phyloP scores from a whole-genome alignment of 164 flowering plant species.

The Stephania japonica region DNA sequence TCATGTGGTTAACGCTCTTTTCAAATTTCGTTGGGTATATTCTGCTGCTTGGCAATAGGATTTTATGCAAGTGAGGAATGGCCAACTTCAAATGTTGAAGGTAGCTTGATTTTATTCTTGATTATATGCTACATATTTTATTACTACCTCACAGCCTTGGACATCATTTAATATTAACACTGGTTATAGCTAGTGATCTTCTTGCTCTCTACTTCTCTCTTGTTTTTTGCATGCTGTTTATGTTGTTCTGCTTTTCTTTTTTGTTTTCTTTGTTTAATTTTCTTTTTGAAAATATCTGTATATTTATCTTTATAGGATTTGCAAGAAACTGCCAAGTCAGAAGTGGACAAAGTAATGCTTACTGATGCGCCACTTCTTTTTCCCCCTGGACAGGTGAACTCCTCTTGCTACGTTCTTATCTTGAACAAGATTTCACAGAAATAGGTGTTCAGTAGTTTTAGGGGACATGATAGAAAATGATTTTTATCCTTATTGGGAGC shows the following conservation, averaged over 20 bases:
- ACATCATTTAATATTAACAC: neutral
- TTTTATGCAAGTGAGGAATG: conserved; percentile 36
- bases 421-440: neutral
- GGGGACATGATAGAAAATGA: neutral
- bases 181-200: neutral
- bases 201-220: neutral
- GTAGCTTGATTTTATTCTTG: conserved; percentile 21
- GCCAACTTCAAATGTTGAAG: conserved; percentile 39
- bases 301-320: conserved; percentile 34
- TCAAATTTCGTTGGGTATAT: conserved; percentile 6
- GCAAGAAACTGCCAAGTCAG: conserved; percentile 47
- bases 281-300: no score
- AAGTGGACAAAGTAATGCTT: conserved; percentile 76
- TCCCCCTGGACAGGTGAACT: conserved; percentile 88
- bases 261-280: no score
- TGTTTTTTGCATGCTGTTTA: neutral
- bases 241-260: neutral
- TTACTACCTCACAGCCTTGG: neutral
- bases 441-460: neutral
- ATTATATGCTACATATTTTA: neutral
- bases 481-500: neutral
- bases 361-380: conserved; percentile 92
- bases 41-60: conserved; percentile 36
- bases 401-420: neutral
- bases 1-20: neutral